A percentile compares a stretch with the other conserved stretches of the same genome.
These are phyloP conservation scores for Fusarium camptoceras DNA, from an alignment of 2,329 filamentous ascomycete genomes.

Conservation along the genomic window DNA sequence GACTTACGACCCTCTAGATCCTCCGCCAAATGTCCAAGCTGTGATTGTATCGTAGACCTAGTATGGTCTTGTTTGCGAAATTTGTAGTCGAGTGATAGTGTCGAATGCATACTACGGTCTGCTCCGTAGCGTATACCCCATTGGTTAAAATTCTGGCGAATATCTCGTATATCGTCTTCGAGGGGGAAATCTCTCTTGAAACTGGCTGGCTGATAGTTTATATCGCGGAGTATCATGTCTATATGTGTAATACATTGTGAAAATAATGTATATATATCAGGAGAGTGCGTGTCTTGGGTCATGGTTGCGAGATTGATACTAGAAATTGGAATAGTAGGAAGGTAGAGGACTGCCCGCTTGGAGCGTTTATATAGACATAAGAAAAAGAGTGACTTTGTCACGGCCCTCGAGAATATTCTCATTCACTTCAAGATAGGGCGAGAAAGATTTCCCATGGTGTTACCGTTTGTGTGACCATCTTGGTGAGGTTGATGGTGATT, in stretches of 20 bases:
- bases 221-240: not conserved
- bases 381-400: not conserved
- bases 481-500: conserved; percentile 5
- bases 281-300: not conserved
- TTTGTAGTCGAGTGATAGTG: conserved; percentile 33
- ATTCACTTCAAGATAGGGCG: conserved; percentile 1
- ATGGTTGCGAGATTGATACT: not conserved
- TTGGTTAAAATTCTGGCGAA: conserved; percentile 12
- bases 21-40: conserved; percentile 19
- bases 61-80: conserved; percentile 23
- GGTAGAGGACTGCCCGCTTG: not conserved
- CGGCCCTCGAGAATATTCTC: not conserved
- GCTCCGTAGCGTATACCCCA: conserved; percentile 29
- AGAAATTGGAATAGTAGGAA: not conserved
- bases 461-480: conserved; percentile 25
- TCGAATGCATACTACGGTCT: conserved; percentile 1
- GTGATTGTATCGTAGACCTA: conserved; percentile 1
- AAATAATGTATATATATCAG: conserved; percentile 16
- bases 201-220: not conserved
- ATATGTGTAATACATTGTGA: conserved; percentile 16
- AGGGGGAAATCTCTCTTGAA: conserved; percentile 3
- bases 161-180: conserved; percentile 1
- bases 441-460: conserved; percentile 27
- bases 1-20: conserved; percentile 26
- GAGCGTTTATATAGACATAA: conserved; percentile 4